A percentile compares a stretch with the other conserved stretches of the same genome.
These are phyloP conservation scores for Rhododendron kiyosumense DNA, from an alignment of 148 eudicot species.

Conservation along the genomic window DNA sequence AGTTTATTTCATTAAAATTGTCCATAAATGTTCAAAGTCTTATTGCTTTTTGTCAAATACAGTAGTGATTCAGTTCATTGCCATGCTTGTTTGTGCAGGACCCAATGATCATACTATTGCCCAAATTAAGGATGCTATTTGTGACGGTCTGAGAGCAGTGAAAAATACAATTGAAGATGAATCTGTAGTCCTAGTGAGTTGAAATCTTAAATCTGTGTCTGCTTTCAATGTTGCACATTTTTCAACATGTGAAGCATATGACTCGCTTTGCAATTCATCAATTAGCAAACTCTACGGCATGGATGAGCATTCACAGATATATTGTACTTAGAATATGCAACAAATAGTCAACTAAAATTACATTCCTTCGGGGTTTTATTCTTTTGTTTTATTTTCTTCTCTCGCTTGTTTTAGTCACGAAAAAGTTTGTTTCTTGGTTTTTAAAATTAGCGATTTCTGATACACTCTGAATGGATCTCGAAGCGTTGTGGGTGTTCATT, in stretches of 20 bases:
- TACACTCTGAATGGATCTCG: neutral
- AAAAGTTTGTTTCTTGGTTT: neutral
- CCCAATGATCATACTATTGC: slow-evolving; percentile 99
- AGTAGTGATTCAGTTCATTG: neutral
- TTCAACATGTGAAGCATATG: neutral
- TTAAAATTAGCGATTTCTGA: neutral
- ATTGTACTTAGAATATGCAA: neutral
- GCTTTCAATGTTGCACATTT: neutral
- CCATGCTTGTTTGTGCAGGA: slow-evolving; percentile 33
- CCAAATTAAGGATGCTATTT: slow-evolving; percentile 95
- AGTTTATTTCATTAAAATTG: neutral
- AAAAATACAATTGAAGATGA: slow-evolving; percentile 94
- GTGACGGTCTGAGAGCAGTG: slow-evolving; percentile 93
- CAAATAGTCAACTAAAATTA: neutral
- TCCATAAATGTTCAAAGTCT: neutral
- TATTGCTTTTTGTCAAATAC: neutral
- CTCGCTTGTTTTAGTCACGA: neutral
- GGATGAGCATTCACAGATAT: neutral
- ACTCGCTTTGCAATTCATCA: neutral
- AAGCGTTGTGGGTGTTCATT: neutral
- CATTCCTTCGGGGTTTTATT: neutral
- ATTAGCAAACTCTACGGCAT: neutral
- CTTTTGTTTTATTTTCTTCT: neutral
- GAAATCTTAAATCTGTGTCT: neutral
- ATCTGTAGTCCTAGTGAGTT: slow-evolving; percentile 71